A percentile compares a stretch with the other conserved stretches of the same genome.
Conservation (phyloP, 768 basidiomycete genomes). For the Psilocybe cyanescens region DNA sequence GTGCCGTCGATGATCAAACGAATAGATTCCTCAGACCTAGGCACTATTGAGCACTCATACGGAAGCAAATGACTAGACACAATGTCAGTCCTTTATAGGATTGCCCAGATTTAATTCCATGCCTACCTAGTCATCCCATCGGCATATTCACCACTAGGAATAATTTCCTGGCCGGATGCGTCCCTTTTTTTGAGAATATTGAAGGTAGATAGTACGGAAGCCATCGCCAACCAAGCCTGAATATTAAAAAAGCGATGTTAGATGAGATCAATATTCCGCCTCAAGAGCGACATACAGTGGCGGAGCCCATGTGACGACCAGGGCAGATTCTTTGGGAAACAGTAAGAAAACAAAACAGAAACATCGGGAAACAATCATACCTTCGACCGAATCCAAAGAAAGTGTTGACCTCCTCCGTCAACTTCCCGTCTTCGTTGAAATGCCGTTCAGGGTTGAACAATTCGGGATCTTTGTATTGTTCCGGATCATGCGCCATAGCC, state of each 20-base stretch:
- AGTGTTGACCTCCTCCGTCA: conserved; percentile 18
- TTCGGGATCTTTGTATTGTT: conserved; percentile 35
- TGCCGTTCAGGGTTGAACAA: conserved; percentile 40
- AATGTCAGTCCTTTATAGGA: neutral
- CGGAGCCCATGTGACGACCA: conserved; percentile 18
- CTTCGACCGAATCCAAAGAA: conserved; percentile 34
- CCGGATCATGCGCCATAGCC: neutral
- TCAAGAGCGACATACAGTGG: conserved; percentile 14
- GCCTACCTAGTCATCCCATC: conserved; percentile 12
- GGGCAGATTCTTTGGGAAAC: conserved; percentile 14
- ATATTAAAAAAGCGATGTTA: neutral
- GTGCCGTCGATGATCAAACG: neutral
- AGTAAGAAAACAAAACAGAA: neutral
- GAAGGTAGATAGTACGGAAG: conserved; percentile 1
- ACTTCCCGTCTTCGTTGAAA: conserved; percentile 22
- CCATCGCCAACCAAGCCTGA: conserved; percentile 16
- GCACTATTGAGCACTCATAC: conserved; percentile 6
- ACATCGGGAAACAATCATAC: conserved; percentile 9
- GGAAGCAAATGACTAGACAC: conserved; percentile 2
- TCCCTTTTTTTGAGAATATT: conserved; percentile 21
- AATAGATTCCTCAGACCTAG: conserved; percentile 2
- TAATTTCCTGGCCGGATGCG: conserved; percentile 13
- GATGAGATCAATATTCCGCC: no score
- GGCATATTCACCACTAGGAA: conserved; percentile 12
- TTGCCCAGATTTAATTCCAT: neutral